Percentiles rank a stretch among this genome's conserved stretches.
Evolutionary conservation across 768 basidiomycete genomes (phyloP).

Genomic region (Guyanaporus albipodus): DNA sequence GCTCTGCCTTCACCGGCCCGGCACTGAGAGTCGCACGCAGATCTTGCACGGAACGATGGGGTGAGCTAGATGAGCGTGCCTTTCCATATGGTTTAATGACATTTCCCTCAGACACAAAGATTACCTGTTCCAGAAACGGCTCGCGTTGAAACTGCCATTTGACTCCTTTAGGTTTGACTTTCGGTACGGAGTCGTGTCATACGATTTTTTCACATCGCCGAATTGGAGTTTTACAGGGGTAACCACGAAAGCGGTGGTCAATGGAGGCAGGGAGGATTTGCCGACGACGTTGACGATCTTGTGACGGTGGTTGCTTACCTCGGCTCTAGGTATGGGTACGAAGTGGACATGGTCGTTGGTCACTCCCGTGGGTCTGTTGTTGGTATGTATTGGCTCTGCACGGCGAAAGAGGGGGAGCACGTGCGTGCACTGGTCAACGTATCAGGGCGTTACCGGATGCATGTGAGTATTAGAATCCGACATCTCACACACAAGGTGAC

Average conservation of each 20-base stretch:
- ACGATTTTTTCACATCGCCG: neutral
- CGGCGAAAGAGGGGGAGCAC: slow-evolving; percentile 50
- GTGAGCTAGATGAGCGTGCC: slow-evolving; percentile 37
- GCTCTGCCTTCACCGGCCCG: slow-evolving; percentile 13
- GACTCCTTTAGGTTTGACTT: slow-evolving; percentile 90
- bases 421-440: slow-evolving; percentile 68
- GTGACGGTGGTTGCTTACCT: slow-evolving; percentile 61
- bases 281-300: slow-evolving; percentile 64
- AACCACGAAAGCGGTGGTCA: slow-evolving; percentile 72
- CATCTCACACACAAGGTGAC: slow-evolving; percentile 5
- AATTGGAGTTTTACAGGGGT: slow-evolving; percentile 43
- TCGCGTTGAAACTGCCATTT: slow-evolving; percentile 59
- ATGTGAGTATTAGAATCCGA: slow-evolving; percentile 36
- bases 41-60: slow-evolving; percentile 79
- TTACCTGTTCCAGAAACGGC: slow-evolving; percentile 74
- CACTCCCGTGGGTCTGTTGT: slow-evolving; percentile 78
- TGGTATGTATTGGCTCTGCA: slow-evolving; percentile 65
- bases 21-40: slow-evolving; percentile 37
- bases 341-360: slow-evolving; percentile 64
- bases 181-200: slow-evolving; percentile 45
- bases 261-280: slow-evolving; percentile 58
- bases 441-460: slow-evolving; percentile 77
- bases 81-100: neutral
- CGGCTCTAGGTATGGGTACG: slow-evolving; percentile 56
- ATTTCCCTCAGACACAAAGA: slow-evolving; percentile 65